Base-by-base conservation (phyloP, 148 eudicot genomes). In the Cornus controversa region DNA sequence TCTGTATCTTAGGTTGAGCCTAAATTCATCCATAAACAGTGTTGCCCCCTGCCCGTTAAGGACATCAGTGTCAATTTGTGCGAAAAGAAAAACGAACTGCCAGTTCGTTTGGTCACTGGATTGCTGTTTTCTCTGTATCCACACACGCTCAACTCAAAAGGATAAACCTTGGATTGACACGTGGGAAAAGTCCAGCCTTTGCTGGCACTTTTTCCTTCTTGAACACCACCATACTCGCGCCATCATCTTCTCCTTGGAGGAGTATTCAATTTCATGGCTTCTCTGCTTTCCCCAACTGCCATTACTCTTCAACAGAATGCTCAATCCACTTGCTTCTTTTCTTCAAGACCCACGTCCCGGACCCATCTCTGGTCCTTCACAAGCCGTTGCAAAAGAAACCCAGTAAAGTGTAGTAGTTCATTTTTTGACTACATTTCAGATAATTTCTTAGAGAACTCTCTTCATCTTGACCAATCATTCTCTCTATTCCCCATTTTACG, bases 221-320 rank as follows among this genome's bases (percentile, higher is more conserved):
- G 29, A 5, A 57, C 71, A 34, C 71, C 64, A 23, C 37, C 29
- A 47, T 57, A 26, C 72, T 53, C 45, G 8, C 72, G 26, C 31
- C 72, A 6, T 69, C 5, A 71, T 22, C 72, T 23, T 67, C 72
- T 68, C 65, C 64, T 84, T 84, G 40, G 66, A 66, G 62, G 47
- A 54, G 64, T 26, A 75, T 54, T 42, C n/a, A n/a, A n/a, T n/a
- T n/a, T n/a, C 78, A 92, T 94, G 97, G 96, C 94, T 78, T 91
- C 90, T 73, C 72, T 85, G 54, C 79, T 90, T 14, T 84, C 89
- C 77, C 94, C 94, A 31, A 53, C 91, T 26, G 74, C 92, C 78
- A 77, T 82, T n/a, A n/a, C n/a, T n/a, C n/a, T n/a, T n/a, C n/a
- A n/a, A n/a, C n/a, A n/a, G n/a, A n/a, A n/a, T n/a, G n/a, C n/a